phyloP scores from a whole-genome alignment of 2,329 filamentous ascomycete genomes.

The Rhinocladiella similis region DNA sequence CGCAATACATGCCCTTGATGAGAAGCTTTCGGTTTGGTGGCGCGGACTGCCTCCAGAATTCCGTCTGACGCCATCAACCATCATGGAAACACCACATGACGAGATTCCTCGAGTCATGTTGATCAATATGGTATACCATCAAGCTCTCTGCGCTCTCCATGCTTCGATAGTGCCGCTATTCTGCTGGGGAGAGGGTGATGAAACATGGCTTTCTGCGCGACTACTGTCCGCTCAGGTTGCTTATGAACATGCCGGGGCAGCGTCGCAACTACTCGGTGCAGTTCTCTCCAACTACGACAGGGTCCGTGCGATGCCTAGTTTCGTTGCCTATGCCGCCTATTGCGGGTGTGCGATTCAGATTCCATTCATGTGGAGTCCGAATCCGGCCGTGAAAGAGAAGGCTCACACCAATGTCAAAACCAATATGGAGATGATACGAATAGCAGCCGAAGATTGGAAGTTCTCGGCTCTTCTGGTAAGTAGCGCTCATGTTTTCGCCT shows the following conservation, averaged over 20 bases:
- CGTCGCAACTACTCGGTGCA: not conserved
- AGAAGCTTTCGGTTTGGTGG: slow-evolving; percentile 8
- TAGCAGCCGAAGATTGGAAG: slow-evolving; percentile 3
- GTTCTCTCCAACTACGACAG: not conserved
- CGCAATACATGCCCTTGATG: slow-evolving; percentile 5
- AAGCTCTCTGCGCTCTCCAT: slow-evolving; percentile 8
- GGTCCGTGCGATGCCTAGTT: slow-evolving; percentile 3
- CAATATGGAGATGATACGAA: slow-evolving; percentile 1
- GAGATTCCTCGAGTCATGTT: not conserved
- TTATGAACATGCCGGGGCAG: slow-evolving; percentile 3
- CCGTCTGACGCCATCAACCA: not conserved
- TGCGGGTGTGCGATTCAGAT: slow-evolving; percentile 8
- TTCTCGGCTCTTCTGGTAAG: slow-evolving; percentile 4
- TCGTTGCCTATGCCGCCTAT: slow-evolving; percentile 6
- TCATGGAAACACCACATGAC: not conserved
- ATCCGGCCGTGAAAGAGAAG: not conserved
- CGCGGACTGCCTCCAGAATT: not conserved
- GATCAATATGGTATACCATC: slow-evolving; percentile 7
- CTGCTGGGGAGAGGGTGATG: slow-evolving; percentile 4
- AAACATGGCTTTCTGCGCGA: not conserved
- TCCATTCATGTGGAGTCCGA: slow-evolving; percentile 3
- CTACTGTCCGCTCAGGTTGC: slow-evolving; percentile 2
- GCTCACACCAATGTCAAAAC: not conserved
- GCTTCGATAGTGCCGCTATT: slow-evolving; percentile 11
- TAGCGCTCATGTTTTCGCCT: too few relatives aligned